These are phyloP conservation scores for Vinca minor DNA, from an alignment of 257 asterid species.

Conservation along the genomic window DNA sequence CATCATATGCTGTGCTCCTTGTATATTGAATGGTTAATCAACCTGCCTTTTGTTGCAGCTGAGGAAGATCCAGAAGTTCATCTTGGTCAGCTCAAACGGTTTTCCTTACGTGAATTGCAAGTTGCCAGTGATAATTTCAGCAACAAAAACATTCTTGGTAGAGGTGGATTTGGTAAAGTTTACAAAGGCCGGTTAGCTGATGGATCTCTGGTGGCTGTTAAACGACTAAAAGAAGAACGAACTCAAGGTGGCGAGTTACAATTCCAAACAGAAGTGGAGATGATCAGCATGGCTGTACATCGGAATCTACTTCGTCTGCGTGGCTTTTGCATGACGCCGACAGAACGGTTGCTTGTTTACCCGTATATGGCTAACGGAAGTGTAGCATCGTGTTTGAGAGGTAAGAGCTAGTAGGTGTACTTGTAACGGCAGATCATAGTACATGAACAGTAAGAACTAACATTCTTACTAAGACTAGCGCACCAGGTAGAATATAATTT, in stretches of 20 bases:
- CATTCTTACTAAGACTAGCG: too few relatives aligned
- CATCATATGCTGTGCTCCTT: not conserved
- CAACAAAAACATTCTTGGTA: conserved; percentile 59
- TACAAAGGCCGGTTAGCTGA: conserved; percentile 87
- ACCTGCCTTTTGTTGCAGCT: conserved; percentile 37
- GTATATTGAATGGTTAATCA: conserved; percentile 5
- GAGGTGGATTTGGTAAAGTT: conserved; percentile 89
- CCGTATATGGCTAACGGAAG: conserved; percentile 91
- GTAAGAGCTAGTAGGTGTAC: conserved; percentile 22
- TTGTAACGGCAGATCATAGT: too few relatives aligned
- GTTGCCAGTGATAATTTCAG: conserved; percentile 74
- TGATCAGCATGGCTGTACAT: conserved; percentile 91
- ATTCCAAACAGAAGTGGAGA: conserved; percentile 91
- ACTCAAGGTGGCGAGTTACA: conserved; percentile 79
- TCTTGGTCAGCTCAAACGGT: conserved; percentile 82
- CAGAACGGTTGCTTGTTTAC: conserved; percentile 87
- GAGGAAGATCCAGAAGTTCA: conserved; percentile 97
- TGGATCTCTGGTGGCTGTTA: conserved; percentile 78
- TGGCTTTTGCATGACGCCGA: conserved; percentile 93
- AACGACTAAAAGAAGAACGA: conserved; percentile 84
- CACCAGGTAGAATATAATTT: too few relatives aligned
- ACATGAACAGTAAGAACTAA: too few relatives aligned
- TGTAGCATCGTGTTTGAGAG: conserved; percentile 96
- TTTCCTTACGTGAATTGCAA: conserved; percentile 76
- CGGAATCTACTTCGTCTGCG: conserved; percentile 69